Percentiles rank a stretch among this genome's conserved stretches.
Evolutionary conservation across 2,329 filamentous ascomycete genomes (phyloP).

Genomic region (Fusarium camptoceras): DNA sequence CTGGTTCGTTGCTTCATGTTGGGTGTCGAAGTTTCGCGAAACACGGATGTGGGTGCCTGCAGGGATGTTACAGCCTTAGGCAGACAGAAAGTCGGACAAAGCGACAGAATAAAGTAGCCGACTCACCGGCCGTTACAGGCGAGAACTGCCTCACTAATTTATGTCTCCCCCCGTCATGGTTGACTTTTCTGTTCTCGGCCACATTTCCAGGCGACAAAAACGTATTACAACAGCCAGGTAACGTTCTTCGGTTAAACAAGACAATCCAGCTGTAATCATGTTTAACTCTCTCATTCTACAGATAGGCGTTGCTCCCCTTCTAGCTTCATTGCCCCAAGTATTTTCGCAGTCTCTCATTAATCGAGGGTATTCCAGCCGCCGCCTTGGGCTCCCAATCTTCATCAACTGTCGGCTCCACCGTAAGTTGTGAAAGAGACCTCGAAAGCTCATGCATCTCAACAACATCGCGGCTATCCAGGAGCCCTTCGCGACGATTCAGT

Average conservation of each 20-base stretch:
- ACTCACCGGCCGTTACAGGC: too few species aligned
- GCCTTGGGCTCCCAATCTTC: not conserved
- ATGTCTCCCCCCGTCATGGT: too few species aligned
- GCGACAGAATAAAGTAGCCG: not conserved
- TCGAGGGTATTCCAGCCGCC: not conserved
- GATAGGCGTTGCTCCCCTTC: too few species aligned
- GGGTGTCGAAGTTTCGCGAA: conserved; percentile 29
- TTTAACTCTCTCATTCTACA: too few species aligned
- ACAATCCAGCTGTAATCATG: too few species aligned
- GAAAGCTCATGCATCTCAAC: not conserved
- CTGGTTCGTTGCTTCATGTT: not conserved
- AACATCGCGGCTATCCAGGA: not conserved
- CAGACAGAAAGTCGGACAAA: not conserved
- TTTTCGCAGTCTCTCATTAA: not conserved
- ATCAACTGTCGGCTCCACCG: not conserved
- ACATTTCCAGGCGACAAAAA: too few species aligned
- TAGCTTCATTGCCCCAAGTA: not conserved
- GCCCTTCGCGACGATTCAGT: not conserved
- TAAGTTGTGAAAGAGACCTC: not conserved
- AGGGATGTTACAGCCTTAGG: not conserved
- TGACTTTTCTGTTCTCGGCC: too few species aligned
- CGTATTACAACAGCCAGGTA: too few species aligned
- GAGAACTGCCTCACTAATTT: too few species aligned
- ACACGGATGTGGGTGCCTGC: conserved; percentile 12
- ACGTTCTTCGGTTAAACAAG: too few species aligned